Evolutionary conservation across 441 rosid genomes (phyloP), one percentile per base, ranked within the genome.

Genomic region (Populus trichocarpa): DNA sequence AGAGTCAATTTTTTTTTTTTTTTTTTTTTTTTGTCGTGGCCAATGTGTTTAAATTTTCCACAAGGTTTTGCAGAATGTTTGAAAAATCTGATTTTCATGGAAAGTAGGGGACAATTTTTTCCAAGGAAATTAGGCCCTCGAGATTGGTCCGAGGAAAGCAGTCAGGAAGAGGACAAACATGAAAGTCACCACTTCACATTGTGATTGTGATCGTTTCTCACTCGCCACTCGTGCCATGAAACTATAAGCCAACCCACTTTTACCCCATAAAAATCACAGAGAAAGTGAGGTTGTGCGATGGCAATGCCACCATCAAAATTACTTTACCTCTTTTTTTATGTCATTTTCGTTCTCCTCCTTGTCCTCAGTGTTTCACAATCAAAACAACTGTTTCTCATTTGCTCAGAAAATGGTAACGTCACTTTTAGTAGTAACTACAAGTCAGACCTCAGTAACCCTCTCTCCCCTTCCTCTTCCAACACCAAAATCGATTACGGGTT

Each of bases 401-500:
- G 74, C 28, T n/a, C 1, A 23, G 2, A 69, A 8, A 30, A 7
- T 6, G 76, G 72, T 8, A 78, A 81, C 18, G 81, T 74, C 38
- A 72, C 75, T 22, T 20, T 30, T 10, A 70, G 79, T 46, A 67
- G 82, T 57, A 8, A 33, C 59, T 84, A 72, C 76, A 25, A 77
- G 32, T 14, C 65, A 59, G 80, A 84, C 74, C 83, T 82, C 8
- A 38, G 78, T 32, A 63, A 1, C 35, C 53, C 71, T 20, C 81
- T 83, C 8, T 4, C 50, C 57, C 73, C 79, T 61, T 32, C 78
- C 71, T 36, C 53, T 70, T 50, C 77, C 16, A n/a, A 75, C 1
- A 59, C 77, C 11, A 6, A 33, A 16, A 69, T 38, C 11, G 9
- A 25, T 22, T 10, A 65, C 6, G 81, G 83, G 5, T 82, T 80